Evolutionary conservation across 2,329 filamentous ascomycete species (phyloP), one percentile per base, ranked within the genome.

Genomic region (Trichophyton equinum): DNA sequence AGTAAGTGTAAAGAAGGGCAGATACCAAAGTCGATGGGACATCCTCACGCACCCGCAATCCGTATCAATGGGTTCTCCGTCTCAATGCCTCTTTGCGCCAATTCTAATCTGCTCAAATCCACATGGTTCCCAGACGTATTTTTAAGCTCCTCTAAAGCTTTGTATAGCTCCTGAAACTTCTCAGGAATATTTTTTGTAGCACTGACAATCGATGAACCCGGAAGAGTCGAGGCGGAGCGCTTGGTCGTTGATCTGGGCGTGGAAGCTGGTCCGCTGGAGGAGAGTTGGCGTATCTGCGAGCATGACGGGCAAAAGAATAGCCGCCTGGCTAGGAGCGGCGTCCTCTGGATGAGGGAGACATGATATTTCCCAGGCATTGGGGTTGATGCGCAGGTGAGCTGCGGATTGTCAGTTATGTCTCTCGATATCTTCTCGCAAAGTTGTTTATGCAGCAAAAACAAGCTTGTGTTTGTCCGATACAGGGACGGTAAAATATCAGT

Each of bases 61-160:
- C 83, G 74, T 51, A 82, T 76, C 8, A 82, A 75, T 2, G 81
- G 78, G 63, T 76, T 72, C 55, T 79, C 74, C 25, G 76, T 78
- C 67, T 83, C 82, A 64, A 86, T 69, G 1, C 83, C 82, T 60
- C 81, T 72, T 64, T 83, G 68, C 18, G 82, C 83, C 67, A 86
- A 77, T 67, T 84, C 80, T 63, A 86, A 68, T 60, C 82, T 75
- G 67, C 82, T 83, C 33, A 83, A 71, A 68, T 83, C 82, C 58
- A 84, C 78, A 68, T 82, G 80, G 55, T 77, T 78, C 61, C 79
- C 76, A 22, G 82, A 81, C 42, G 75, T 74, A 59, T 77, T 75
- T 62, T 79, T 76, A 7, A 85, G 70, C n/a, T 73, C 73, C 13
- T 75, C 75, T 46, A 86, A 68, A 33, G 79, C 76, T 63, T 79